These are phyloP conservation scores for Fraxinus dipetala DNA, from an alignment of 305 asterid genomes.

Conservation along the genomic window DNA sequence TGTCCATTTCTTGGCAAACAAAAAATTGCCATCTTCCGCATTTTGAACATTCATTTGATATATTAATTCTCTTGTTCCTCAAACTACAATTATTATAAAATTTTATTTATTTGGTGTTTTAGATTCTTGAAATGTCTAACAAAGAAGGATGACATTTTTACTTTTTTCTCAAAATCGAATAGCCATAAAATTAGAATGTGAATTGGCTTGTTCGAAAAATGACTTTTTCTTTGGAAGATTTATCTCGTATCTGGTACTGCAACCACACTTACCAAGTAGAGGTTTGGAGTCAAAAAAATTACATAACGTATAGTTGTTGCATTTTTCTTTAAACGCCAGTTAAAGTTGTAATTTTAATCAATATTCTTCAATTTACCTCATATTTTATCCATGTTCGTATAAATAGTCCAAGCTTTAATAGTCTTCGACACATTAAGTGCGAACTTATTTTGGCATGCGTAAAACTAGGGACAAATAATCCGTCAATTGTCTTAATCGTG, in stretches of 20 bases:
- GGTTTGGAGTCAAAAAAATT: background rate
- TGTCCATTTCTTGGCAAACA: slow-evolving; percentile 50
- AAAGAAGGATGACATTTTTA: background rate
- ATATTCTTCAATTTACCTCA: background rate
- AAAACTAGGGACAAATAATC: background rate
- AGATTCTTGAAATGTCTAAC: background rate
- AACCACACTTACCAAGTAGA: background rate
- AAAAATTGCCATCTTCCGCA: slow-evolving; percentile 46
- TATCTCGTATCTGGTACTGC: background rate
- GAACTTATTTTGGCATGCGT: background rate
- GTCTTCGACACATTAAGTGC: background rate
- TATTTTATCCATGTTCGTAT: background rate
- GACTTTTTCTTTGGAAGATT: background rate
- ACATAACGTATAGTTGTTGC: background rate
- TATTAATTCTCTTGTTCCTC: background rate
- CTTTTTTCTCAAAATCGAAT: background rate
- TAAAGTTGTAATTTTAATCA: background rate
- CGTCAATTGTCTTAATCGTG: background rate
- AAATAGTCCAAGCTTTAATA: background rate
- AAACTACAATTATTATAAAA: background rate
- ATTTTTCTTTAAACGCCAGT: background rate
- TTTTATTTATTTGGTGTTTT: background rate
- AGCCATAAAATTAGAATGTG: background rate
- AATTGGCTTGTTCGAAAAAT: background rate
- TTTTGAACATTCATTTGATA: slow-evolving; percentile 28